Base-by-base conservation (phyloP, 2,329 filamentous ascomycete species). In the Aspergillus alliaceus region DNA sequence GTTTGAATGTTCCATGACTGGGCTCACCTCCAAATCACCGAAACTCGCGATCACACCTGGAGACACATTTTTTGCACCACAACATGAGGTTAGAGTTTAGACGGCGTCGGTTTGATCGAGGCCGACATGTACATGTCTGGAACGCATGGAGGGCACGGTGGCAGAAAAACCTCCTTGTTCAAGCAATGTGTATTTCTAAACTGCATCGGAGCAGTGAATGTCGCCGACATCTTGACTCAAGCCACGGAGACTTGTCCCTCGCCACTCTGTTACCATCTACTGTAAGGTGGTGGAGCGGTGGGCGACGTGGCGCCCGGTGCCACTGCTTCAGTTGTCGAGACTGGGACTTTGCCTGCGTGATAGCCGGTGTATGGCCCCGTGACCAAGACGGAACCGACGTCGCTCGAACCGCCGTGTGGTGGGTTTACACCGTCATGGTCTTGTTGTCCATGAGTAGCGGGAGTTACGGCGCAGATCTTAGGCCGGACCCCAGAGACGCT, bases 101-200 rank as follows among this genome's bases (percentile, higher is more conserved):
- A 88, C 57, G 61, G 75, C 37, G 61, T 84, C 9, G 79, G 72
- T 37, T 57, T 86, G 57, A 88, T 88, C 58, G 80, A 86, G 0
- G 73, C 77, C 0, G 84, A 87, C 51, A 83, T 87, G 80, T 86
- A 87, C 70, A 78, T 88, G 69, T 81, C 81, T 2, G 64, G 59
- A 12, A 84, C 88, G 80, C 83, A 88, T 51, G 81, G 82, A 24
- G 84, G 84, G 0, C 84, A 87, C 51, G 76, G 76, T 18, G 73
- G 79, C 22, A 79, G 81, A 63, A 87, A 86, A 73, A 87, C 84
- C 0, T 87, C 82, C 9, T 79, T 85, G 0, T 87, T 88, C 75
- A 87, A 88, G 72, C 79, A 86, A 63, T 88, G 85, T 66, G 40
- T 88, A 29, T 87, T 88, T 63, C 68, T 88, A 7, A 82, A 82